These are phyloP conservation scores for Colletotrichum tropicale DNA, from an alignment of 2,329 filamentous ascomycete species.

Conservation along the genomic window DNA sequence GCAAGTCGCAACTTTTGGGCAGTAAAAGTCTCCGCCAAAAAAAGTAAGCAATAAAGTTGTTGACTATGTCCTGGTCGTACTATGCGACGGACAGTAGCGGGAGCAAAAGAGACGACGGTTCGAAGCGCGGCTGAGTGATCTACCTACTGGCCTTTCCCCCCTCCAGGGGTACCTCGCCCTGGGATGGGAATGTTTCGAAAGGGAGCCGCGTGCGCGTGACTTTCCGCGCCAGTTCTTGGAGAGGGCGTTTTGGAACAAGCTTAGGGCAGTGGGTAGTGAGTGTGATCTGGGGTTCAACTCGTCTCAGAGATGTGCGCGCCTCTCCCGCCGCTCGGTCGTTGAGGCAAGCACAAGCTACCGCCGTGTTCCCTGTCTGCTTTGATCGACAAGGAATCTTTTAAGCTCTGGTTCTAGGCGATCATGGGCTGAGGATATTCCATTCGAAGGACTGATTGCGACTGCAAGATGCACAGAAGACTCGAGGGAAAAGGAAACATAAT, in stretches of 20 bases:
- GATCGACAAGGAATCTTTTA: not conserved
- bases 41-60: slow-evolving; percentile 2
- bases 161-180: not conserved
- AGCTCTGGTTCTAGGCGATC: not conserved
- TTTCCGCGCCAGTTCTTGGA: not conserved
- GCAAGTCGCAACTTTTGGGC: not conserved
- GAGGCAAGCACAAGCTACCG: not conserved
- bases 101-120: not conserved
- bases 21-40: not conserved
- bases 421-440: not conserved
- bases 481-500: not conserved
- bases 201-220: slow-evolving; percentile 11
- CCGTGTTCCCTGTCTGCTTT: not conserved
- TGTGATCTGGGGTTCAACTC: slow-evolving; percentile 11
- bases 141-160: not conserved
- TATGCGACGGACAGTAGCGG: not conserved
- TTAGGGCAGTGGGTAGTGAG: not conserved
- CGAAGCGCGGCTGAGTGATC: not conserved
- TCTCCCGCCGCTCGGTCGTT: not conserved
- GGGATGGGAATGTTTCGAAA: slow-evolving; percentile 14
- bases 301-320: not conserved
- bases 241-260: slow-evolving; percentile 1
- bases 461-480: not conserved
- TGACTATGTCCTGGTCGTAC: not conserved
- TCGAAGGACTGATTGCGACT: not conserved